These are phyloP conservation scores for Hypsizygus marmoreus DNA, from an alignment of 768 basidiomycete species.

Conservation along the genomic window DNA sequence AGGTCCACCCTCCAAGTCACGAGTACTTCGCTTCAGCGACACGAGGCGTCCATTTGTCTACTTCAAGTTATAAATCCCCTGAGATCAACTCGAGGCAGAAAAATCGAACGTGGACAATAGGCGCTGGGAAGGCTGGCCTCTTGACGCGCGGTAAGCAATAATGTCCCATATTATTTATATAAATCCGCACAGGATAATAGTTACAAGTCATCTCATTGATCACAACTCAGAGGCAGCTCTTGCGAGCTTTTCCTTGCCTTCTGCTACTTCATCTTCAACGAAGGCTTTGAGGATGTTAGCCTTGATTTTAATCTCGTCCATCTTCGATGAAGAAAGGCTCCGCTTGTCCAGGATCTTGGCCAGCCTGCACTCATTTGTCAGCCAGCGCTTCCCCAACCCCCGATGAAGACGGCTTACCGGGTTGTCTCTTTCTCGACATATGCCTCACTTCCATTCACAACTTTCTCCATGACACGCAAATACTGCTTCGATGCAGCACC, in stretches of 20 bases:
- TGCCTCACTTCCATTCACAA: slow-evolving; percentile 63
- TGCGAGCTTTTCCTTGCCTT: slow-evolving; percentile 35
- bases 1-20: slow-evolving; percentile 25
- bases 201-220: slow-evolving; percentile 16
- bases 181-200: slow-evolving; percentile 1
- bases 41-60: slow-evolving; percentile 26
- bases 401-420: slow-evolving; percentile 51
- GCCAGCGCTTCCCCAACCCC: slow-evolving; percentile 12
- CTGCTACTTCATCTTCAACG: slow-evolving; percentile 38
- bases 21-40: slow-evolving; percentile 27
- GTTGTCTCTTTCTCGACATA: slow-evolving; percentile 87
- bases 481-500: slow-evolving; percentile 73
- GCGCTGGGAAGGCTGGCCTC: slow-evolving; percentile 8
- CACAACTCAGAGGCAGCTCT: slow-evolving; percentile 48
- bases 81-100: slow-evolving; percentile 15
- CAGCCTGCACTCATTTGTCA: slow-evolving; percentile 48
- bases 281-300: slow-evolving; percentile 82
- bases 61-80: slow-evolving; percentile 9
- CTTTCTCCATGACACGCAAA: slow-evolving; percentile 87
- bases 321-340: slow-evolving; percentile 71
- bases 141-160: no score
- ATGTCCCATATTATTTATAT: no score
- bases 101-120: slow-evolving; percentile 4
- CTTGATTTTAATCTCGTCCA: slow-evolving; percentile 94
- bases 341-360: slow-evolving; percentile 77